Conservation (phyloP, 345 rosid species). For the Raphanus raphanistrum region DNA sequence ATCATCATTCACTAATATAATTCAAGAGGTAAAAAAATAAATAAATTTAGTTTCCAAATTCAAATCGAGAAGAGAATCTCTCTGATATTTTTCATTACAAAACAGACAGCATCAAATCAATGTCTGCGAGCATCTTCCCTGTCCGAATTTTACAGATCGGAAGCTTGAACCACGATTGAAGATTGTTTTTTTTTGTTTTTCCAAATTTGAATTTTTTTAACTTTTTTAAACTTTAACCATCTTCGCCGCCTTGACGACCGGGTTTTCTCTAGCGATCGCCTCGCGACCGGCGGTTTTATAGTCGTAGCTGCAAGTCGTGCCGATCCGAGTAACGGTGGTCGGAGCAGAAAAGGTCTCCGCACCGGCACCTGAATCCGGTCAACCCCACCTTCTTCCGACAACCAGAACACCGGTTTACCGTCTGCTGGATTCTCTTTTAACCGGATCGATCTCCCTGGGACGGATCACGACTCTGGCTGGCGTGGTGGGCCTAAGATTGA, state of each 20-base stretch:
- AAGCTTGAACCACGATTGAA: slow-evolving; percentile 30
- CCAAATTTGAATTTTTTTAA: neutral
- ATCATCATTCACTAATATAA: slow-evolving; percentile 33
- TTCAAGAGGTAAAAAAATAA: neutral
- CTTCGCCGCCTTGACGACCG: slow-evolving; percentile 95
- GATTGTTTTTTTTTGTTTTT: neutral
- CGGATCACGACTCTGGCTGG: slow-evolving; percentile 33
- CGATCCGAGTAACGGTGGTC: slow-evolving; percentile 98
- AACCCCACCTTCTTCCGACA: slow-evolving; percentile 84
- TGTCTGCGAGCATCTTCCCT: slow-evolving; percentile 31
- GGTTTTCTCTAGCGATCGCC: slow-evolving; percentile 89
- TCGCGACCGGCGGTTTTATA: slow-evolving; percentile 90
- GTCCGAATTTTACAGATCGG: slow-evolving; percentile 24
- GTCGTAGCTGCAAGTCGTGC: slow-evolving; percentile 89
- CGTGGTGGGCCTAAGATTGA: slow-evolving; percentile 34
- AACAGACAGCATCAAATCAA: slow-evolving; percentile 23
- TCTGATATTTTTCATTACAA: slow-evolving; percentile 31
- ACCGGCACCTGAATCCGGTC: slow-evolving; percentile 96
- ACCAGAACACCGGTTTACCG: slow-evolving; percentile 85
- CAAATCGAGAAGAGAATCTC: slow-evolving; percentile 24
- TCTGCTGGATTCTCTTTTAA: slow-evolving; percentile 48
- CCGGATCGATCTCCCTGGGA: slow-evolving; percentile 27
- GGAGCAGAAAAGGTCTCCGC: slow-evolving; percentile 88
- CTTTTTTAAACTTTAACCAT: slow-evolving; percentile 73
- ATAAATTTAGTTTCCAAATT: slow-evolving; percentile 20